Percentiles rank a stretch among this genome's conserved stretches.
Evolutionary conservation across 2,329 filamentous ascomycete species (phyloP).

Genomic region (Malbranchea zuffiana): DNA sequence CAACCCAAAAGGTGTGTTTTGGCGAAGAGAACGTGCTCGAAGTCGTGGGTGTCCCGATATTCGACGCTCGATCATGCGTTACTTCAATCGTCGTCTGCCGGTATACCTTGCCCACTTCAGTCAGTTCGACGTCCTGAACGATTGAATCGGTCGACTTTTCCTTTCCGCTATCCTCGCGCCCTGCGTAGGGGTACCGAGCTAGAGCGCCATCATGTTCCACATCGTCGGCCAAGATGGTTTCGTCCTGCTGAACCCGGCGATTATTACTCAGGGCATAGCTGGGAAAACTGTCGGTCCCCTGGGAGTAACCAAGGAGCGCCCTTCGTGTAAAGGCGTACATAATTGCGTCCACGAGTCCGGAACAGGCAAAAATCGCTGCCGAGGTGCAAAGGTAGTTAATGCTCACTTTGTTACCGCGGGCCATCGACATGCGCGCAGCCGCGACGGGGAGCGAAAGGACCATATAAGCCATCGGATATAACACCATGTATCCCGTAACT

Average conservation of each 20-base stretch:
- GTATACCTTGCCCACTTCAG: constrained; percentile 31
- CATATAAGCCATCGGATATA: constrained; percentile 44
- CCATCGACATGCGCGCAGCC: constrained; percentile 33
- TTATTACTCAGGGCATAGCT: no score
- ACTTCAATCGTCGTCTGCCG: constrained; percentile 34
- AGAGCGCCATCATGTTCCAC: constrained; percentile 2
- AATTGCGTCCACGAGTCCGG: constrained; percentile 47
- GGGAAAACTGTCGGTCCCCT: no score
- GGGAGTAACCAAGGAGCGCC: constrained; percentile 37
- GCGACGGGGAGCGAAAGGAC: constrained; percentile 54
- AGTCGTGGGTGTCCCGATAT: no score
- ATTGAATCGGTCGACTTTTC: constrained; percentile 40
- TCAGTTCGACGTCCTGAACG: constrained; percentile 19
- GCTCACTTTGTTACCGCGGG: constrained; percentile 23
- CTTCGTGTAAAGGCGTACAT: constrained; percentile 48
- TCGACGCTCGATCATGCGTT: no score
- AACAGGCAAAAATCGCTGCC: constrained; percentile 46
- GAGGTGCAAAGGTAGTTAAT: constrained; percentile 40
- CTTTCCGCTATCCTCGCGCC: no score
- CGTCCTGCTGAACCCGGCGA: not conserved
- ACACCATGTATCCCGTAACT: constrained; percentile 37
- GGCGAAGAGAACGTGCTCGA: no score
- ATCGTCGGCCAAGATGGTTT: no score
- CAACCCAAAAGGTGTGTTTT: no score
- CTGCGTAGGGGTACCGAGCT: not conserved